Evolutionary conservation across 1,284 basidiomycete genomes (phyloP).

Genomic region (Ustilago sp.): DNA sequence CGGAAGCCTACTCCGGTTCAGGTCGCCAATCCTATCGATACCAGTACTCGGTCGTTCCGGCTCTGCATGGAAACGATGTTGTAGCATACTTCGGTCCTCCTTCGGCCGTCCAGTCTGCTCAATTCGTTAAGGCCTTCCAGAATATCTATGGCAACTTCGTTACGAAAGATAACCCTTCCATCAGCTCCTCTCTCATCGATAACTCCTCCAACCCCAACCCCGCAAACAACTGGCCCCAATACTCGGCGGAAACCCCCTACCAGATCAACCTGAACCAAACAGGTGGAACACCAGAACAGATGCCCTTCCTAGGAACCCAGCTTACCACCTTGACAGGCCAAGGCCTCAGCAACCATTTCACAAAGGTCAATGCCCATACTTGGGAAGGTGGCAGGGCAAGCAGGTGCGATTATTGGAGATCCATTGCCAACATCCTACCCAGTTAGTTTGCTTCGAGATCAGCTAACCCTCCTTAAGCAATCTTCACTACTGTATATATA

Average conservation of each 20-base stretch:
- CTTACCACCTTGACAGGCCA: conserved; percentile 9
- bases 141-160: conserved; percentile 44
- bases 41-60: conserved; percentile 40
- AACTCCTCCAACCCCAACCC: conserved; percentile 15
- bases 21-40: conserved; percentile 30
- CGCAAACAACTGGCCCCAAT: conserved; percentile 31
- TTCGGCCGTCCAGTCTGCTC: conserved; percentile 12
- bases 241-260: conserved; percentile 17
- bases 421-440: conserved; percentile 10
- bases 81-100: conserved; percentile 35
- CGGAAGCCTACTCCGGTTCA: conserved; percentile 38
- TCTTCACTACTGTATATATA: not conserved
- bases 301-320: conserved; percentile 10
- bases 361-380: conserved; percentile 18
- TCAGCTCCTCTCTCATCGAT: conserved; percentile 20
- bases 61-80: conserved; percentile 37
- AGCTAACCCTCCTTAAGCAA: not conserved
- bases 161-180: conserved; percentile 31
- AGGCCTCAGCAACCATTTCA: conserved; percentile 9
- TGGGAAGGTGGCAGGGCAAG: conserved; percentile 23
- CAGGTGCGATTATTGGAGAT: conserved; percentile 24
- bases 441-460: not conserved
- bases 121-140: conserved; percentile 38
- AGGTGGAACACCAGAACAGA: conserved; percentile 10
- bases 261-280: conserved; percentile 48